Base-by-base conservation (phyloP, 352 stramenopile genomes). In the Peronospora farinosa region DNA sequence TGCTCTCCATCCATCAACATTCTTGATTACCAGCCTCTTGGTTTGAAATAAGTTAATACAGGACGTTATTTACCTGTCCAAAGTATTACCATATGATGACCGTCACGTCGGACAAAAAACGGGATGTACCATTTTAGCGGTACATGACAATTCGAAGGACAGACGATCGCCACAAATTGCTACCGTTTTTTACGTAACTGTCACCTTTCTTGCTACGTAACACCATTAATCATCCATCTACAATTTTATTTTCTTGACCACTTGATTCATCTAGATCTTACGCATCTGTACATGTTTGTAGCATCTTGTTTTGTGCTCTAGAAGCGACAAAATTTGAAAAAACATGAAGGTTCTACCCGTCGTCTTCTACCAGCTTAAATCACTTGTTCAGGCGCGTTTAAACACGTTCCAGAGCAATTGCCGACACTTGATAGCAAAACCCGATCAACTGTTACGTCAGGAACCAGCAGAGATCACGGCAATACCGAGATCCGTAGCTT, bases 401-500 rank as follows among this genome's bases (percentile, higher is more conserved):
- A 27, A 40, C 44, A 30, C 28, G n/a, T 40, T 33, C 36, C 46
- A 40, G 25, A 51, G 31, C 32, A 52, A 40, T 17, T 17, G 21
- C 13, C 40, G 57, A 4, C 44, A 32, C 27, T 54, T 66, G 2
- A 21, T 62, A 5, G 17, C 46, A 13, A 23, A 42, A 5, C 43
- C 42, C 2, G 47, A 63, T 9, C 47, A 54, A 15, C 15, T 58
- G 0, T 16, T 21, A 7, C 42, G 47, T 16, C 53, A 63, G 25
- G 54, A 68, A 47, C 50, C 61, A 38, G 45, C 49, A 45, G 54
- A 55, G 13, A 49, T 36, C 16, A 43, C 30, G 9, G 45, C 52
- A 32, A 68, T 47, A 37, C 60, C 54, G 45, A 49, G 49, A 5
- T 54, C 55, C n/a, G 49, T 48, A 7, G 43, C 42, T n/a, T 62